Percentiles rank a stretch among this genome's conserved stretches.
Evolutionary conservation across 2,329 filamentous ascomycete species (phyloP).

Genomic region (Verticillium longisporum): DNA sequence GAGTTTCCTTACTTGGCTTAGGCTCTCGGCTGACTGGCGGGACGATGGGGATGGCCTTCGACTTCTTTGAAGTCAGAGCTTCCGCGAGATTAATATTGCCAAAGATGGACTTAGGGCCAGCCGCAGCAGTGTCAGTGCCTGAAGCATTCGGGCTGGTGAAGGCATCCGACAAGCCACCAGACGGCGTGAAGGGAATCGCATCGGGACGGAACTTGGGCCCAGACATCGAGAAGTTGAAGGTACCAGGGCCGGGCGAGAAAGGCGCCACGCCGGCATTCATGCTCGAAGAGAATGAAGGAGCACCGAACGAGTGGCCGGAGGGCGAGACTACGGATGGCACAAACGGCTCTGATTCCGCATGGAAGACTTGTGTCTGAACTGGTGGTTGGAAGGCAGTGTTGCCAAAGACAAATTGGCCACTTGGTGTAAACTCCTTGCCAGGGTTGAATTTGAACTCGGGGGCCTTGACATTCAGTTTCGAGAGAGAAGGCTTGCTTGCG

Average conservation of each 20-base stretch:
- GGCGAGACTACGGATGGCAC: conserved; percentile 24
- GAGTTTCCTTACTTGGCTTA: conserved; percentile 26
- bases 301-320: conserved; percentile 30
- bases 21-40: conserved; percentile 46
- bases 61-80: conserved; percentile 62
- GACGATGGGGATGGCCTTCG: conserved; percentile 79
- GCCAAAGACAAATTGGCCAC: conserved; percentile 41
- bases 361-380: conserved; percentile 35
- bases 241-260: conserved; percentile 61
- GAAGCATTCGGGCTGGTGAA: conserved; percentile 38
- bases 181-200: conserved; percentile 69
- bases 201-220: conserved; percentile 67
- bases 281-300: conserved; percentile 34
- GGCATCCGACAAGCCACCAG: conserved; percentile 37
- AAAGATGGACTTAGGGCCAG: conserved; percentile 53
- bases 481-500: conserved; percentile 62
- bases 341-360: conserved; percentile 17
- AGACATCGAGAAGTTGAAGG: conserved; percentile 63
- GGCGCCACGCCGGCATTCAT: conserved; percentile 50
- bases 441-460: conserved; percentile 80
- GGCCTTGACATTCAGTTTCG: conserved; percentile 81
- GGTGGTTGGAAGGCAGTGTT: conserved; percentile 38
- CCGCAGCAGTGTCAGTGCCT: conserved; percentile 33
- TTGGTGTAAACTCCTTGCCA: conserved; percentile 41
- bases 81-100: conserved; percentile 56